A percentile compares a stretch with the other conserved stretches of the same genome.
Evolutionary conservation across 306 rosid genomes (phyloP).

Genomic region (Quercus robur): DNA sequence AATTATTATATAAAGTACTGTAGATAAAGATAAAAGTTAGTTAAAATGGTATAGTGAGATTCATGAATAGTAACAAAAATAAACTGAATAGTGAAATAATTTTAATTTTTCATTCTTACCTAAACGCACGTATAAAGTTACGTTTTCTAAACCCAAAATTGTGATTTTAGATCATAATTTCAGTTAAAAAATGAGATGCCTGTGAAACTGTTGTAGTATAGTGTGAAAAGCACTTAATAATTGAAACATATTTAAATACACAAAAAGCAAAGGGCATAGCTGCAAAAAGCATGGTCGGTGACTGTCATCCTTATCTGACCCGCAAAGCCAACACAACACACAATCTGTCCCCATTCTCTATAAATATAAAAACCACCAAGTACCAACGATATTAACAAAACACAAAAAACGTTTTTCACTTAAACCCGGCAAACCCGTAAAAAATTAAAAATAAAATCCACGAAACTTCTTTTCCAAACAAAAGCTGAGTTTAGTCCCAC

Average conservation of each 20-base stretch:
- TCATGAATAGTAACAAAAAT: too few species aligned
- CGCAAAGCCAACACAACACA: neutral
- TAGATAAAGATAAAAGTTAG: too few species aligned
- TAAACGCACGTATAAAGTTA: too few species aligned
- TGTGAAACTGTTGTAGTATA: too few species aligned
- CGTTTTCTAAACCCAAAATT: too few species aligned
- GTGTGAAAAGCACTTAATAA: too few species aligned
- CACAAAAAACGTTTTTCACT: neutral
- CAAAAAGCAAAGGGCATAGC: neutral
- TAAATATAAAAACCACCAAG: neutral
- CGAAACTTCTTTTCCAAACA: conserved; percentile 32
- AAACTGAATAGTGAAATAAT: too few species aligned
- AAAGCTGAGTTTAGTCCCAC: neutral
- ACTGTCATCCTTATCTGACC: conserved; percentile 29
- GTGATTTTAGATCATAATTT: too few species aligned
- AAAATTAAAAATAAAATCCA: neutral
- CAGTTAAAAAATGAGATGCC: too few species aligned
- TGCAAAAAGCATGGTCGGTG: conserved; percentile 42
- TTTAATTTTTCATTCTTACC: too few species aligned
- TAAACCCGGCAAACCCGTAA: neutral
- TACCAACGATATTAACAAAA: too few species aligned
- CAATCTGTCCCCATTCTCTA: neutral
- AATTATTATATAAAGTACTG: too few species aligned
- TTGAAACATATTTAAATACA: neutral
- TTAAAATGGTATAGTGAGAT: rapidly evolving